Base-by-base conservation (phyloP, 257 asterid genomes). In the Penstemon barbatus region DNA sequence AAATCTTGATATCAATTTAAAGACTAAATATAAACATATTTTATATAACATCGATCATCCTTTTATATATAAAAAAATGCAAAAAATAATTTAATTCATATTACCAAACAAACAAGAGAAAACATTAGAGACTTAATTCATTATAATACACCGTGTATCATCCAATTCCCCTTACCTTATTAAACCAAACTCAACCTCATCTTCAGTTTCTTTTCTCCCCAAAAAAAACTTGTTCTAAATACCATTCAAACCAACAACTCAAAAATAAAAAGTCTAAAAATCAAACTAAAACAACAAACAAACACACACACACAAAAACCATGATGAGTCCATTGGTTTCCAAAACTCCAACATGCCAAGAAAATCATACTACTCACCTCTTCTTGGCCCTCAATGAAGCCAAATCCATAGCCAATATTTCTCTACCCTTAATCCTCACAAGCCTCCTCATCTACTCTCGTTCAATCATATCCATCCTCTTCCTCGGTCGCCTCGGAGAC, bases 391-490 rank as follows among this genome's bases (percentile, higher is more conserved):
- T 81, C 0, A 51, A 7, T 18, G 89, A 84, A 41, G 52, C 76
- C 41, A 69, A 58, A 77, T 74, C 79, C 63, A 76, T 84, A 44
- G 66, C 80, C 59, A 62, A 51, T 52, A 79, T 84, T 33, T 69
- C 81, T 39, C 57, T 81, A 57, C 89, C 89, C 4, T 79, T 81
- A 77, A 77, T 84, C 65, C 63, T 84, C 48, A 84, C 86, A 3
- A 84, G 86, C 40, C 81, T 84, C 43, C 71, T 84, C 46, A 74
- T 84, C 68, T 84, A 84, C 77, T 84, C 84, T 18, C 82, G 86
- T 36, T 84, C 86, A 37, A 77, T 84, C 80, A 81, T 84, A 18
- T 79, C 89, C 42, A 74, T 84, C 77, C 84, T 84, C 71, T 84
- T 84, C 79, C 83, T 84, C 36, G 84, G 86, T 59, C 83, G 76